phyloP scores from a whole-genome alignment of 2,329 filamentous ascomycete species.

The Massarina eburnea region DNA sequence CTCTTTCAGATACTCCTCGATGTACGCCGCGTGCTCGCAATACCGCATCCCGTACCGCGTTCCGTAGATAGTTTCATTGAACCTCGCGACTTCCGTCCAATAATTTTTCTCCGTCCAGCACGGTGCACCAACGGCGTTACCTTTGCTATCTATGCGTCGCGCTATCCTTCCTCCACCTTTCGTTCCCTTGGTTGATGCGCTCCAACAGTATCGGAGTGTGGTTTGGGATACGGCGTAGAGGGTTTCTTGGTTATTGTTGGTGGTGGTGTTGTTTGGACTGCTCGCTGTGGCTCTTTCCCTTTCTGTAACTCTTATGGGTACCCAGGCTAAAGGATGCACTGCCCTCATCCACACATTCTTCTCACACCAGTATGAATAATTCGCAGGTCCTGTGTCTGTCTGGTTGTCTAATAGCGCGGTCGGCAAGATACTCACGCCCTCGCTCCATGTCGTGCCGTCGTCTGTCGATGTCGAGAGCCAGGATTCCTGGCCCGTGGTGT shows the following conservation, averaged over 20 bases:
- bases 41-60: conserved; percentile 14
- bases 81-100: conserved; percentile 13
- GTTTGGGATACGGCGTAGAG: conserved; percentile 16
- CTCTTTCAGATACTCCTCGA: conserved; percentile 14
- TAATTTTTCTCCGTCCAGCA: conserved; percentile 16
- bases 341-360: conserved; percentile 16
- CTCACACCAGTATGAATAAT: conserved; percentile 17
- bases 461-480: conserved; percentile 17
- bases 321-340: conserved; percentile 15
- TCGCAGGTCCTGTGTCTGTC: conserved; percentile 6
- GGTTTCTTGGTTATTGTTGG: conserved; percentile 1
- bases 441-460: conserved; percentile 14
- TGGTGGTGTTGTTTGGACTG: too few species aligned
- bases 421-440: conserved; percentile 12
- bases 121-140: conserved; percentile 11
- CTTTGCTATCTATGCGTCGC: conserved; percentile 9
- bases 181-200: conserved; percentile 13
- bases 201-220: conserved; percentile 16
- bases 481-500: conserved; percentile 13
- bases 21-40: conserved; percentile 14
- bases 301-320: conserved; percentile 5
- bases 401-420: conserved; percentile 13
- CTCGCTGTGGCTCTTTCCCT: too few species aligned
- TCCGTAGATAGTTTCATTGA: conserved; percentile 16
- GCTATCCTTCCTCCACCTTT: conserved; percentile 15